phyloP scores from a whole-genome alignment of 345 rosid genomes.

The Pseudoturritis turrita region DNA sequence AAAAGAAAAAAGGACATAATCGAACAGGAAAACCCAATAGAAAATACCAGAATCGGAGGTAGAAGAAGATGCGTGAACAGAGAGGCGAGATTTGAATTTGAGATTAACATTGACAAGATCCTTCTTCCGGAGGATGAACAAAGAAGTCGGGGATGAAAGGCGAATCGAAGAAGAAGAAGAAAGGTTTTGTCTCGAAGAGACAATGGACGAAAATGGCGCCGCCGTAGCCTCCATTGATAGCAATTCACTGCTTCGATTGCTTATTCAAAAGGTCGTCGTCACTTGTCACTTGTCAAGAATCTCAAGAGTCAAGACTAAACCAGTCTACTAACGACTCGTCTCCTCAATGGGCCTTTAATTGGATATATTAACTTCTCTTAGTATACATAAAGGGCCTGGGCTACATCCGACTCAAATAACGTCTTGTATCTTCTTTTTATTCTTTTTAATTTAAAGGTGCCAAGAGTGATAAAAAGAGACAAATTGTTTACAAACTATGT shows the following conservation, averaged over 20 bases:
- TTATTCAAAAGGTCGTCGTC: constrained; percentile 13
- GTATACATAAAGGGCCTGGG: neutral
- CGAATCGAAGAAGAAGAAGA: neutral
- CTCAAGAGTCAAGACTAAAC: neutral
- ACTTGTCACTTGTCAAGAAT: neutral
- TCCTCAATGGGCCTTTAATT: neutral
- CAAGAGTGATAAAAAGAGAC: too few relatives aligned
- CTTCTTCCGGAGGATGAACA: constrained; percentile 20
- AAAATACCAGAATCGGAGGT: constrained; percentile 53
- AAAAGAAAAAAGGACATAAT: neutral
- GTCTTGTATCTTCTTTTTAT: too few relatives aligned
- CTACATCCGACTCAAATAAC: neutral
- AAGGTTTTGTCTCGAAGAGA: neutral
- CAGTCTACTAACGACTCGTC: neutral
- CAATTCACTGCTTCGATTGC: constrained; percentile 9
- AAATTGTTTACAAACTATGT: too few relatives aligned
- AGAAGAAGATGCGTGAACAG: constrained; percentile 57
- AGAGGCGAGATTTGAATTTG: constrained; percentile 46
- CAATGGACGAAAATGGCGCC: constrained; percentile 20
- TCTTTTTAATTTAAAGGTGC: neutral
- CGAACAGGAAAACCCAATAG: neutral
- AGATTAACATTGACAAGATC: constrained; percentile 15
- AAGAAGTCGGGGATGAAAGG: constrained; percentile 29
- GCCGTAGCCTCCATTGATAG: constrained; percentile 33
- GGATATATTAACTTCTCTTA: neutral